Conservation (phyloP, 306 rosid genomes). For the Cyclanthera cordifolia region DNA sequence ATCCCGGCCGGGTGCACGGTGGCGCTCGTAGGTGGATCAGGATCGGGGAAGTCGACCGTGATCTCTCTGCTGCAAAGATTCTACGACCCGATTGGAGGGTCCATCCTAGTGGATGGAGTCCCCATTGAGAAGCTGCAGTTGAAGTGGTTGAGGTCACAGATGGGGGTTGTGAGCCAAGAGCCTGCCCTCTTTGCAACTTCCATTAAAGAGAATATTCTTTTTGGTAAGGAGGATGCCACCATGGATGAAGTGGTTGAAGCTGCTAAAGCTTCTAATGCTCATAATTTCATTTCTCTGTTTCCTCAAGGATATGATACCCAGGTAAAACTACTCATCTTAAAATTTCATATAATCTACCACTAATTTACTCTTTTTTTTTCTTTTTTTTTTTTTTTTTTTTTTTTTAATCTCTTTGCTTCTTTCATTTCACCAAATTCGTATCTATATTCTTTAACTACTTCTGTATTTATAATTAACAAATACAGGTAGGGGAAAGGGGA, state of each 20-base stretch:
- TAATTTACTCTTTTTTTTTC: no score
- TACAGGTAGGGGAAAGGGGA: constrained; percentile 82
- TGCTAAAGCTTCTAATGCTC: constrained; percentile 77
- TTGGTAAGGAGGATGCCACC: constrained; percentile 73
- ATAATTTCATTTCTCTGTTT: constrained; percentile 52
- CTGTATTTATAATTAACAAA: no score
- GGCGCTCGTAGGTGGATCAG: constrained; percentile 79
- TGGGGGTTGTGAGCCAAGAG: constrained; percentile 95
- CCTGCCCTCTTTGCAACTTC: constrained; percentile 77
- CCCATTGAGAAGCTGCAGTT: constrained; percentile 44
- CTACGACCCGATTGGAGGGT: constrained; percentile 68
- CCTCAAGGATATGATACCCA: constrained; percentile 75
- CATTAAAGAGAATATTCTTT: constrained; percentile 67
- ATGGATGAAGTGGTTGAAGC: constrained; percentile 49
- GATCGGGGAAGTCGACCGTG: constrained; percentile 83
- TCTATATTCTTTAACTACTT: no score
- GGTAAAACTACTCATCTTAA: constrained; percentile 28
- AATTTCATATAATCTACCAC: no score
- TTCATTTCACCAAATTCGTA: no score
- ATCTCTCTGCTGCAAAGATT: constrained; percentile 65
- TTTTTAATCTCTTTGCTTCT: no score
- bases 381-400: no score
- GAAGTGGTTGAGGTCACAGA: constrained; percentile 74
- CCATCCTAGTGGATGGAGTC: constrained; percentile 62
- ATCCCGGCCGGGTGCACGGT: constrained; percentile 66